These are phyloP conservation scores for Rhodocollybia butyracea DNA, from an alignment of 768 basidiomycete genomes.

Conservation along the genomic window DNA sequence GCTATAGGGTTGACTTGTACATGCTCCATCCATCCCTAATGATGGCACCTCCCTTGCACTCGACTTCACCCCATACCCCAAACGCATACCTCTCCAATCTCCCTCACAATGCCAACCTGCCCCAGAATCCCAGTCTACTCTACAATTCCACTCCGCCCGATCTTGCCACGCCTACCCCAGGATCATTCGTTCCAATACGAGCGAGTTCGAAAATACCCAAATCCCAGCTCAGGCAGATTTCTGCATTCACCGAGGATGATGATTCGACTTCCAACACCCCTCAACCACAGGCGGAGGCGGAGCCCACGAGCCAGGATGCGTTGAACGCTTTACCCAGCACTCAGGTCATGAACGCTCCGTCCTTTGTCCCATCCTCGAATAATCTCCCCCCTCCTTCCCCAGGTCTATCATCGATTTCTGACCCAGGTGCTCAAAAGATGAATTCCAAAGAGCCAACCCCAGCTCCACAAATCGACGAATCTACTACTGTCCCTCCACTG, in stretches of 20 bases:
- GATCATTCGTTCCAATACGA: conserved; percentile 21
- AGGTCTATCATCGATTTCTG: neutral
- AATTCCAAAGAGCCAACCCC: neutral
- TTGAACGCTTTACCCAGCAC: neutral
- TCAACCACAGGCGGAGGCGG: neutral
- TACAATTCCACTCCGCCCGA: neutral
- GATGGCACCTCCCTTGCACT: no score
- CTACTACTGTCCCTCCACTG: neutral
- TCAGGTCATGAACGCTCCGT: neutral
- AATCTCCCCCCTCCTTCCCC: neutral
- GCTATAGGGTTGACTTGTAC: neutral
- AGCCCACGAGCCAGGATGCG: neutral
- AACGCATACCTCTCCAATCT: no score
- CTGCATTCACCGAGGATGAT: conserved; percentile 71
- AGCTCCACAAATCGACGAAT: neutral
- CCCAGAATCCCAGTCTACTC: neutral
- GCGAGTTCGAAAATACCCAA: conserved; percentile 69
- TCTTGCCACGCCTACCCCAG: neutral
- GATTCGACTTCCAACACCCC: neutral
- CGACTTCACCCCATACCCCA: no score
- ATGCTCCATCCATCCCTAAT: no score
- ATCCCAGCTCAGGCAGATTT: conserved; percentile 72
- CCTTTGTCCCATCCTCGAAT: neutral
- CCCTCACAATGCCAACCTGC: neutral
- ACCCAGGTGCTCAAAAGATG: neutral